Conservation (phyloP, 192 early-diverging fungal genomes). For the Coemansia sp. region DNA sequence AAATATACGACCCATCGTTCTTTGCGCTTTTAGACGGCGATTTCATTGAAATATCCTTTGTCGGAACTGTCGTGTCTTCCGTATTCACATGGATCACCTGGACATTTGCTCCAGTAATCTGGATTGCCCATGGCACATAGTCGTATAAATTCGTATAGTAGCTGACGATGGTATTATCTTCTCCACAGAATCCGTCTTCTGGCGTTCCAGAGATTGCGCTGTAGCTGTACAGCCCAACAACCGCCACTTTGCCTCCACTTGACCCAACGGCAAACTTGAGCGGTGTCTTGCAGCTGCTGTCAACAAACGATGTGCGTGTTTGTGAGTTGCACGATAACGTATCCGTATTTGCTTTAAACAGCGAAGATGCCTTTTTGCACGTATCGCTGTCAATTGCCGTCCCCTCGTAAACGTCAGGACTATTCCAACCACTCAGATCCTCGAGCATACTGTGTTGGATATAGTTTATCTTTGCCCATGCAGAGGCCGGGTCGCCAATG, state of each 20-base stretch:
- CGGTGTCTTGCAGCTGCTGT: slow-evolving; percentile 19
- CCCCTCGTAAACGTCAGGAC: background rate
- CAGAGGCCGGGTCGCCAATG: slow-evolving; percentile 14
- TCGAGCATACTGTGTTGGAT: slow-evolving; percentile 10
- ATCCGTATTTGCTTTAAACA: background rate
- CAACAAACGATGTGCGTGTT: slow-evolving; percentile 3
- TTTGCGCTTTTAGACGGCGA: slow-evolving; percentile 2
- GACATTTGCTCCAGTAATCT: background rate
- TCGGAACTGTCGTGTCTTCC: background rate
- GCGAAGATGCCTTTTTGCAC: slow-evolving; percentile 1
- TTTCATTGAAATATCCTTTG: background rate
- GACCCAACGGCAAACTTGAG: slow-evolving; percentile 18
- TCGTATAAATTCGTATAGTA: slow-evolving; percentile 38
- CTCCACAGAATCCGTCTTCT: slow-evolving; percentile 8
- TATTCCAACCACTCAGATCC: slow-evolving; percentile 8
- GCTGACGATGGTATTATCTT: slow-evolving; percentile 12
- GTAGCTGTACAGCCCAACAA: slow-evolving; percentile 25
- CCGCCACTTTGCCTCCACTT: background rate
- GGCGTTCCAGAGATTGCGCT: slow-evolving; percentile 14
- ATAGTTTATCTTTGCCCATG: slow-evolving; percentile 18
- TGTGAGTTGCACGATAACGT: slow-evolving; percentile 18
- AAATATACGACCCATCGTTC: slow-evolving; percentile 7
- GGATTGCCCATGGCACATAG: slow-evolving; percentile 23
- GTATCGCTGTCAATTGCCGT: background rate
- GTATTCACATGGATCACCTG: background rate